Evolutionary conservation across 768 basidiomycete species (phyloP).

Genomic region (Termitomyces sp.): DNA sequence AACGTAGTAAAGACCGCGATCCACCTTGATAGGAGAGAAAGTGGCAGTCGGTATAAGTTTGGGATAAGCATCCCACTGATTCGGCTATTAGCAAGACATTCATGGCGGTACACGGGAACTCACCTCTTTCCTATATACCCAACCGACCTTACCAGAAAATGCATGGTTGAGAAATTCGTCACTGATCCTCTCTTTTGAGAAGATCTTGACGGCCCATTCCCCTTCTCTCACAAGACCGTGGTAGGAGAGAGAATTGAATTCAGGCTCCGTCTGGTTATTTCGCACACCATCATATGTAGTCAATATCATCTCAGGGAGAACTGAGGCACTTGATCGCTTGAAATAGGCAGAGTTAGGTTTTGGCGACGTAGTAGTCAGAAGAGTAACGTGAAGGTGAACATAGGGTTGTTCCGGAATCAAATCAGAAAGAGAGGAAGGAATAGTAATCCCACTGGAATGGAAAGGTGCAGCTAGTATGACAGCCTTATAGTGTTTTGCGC

Average conservation of each 20-base stretch:
- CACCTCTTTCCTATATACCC: conserved; percentile 81
- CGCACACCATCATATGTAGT: conserved; percentile 64
- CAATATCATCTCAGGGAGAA: conserved; percentile 59
- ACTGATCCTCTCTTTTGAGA: conserved; percentile 58
- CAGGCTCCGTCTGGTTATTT: conserved; percentile 53
- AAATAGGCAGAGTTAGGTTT: conserved; percentile 66
- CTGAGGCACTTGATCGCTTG: conserved; percentile 35
- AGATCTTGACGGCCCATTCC: conserved; percentile 84
- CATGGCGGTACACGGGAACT: neutral
- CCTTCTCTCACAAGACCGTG: conserved; percentile 51
- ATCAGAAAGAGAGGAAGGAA: conserved; percentile 41
- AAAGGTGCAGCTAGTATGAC: conserved; percentile 87
- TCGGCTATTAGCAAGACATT: neutral
- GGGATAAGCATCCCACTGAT: conserved; percentile 78
- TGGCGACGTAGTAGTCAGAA: conserved; percentile 72
- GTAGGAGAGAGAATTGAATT: conserved; percentile 87
- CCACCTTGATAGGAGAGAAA: conserved; percentile 78
- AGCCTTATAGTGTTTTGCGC: conserved; percentile 53
- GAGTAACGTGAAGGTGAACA: conserved; percentile 82
- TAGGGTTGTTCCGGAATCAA: conserved; percentile 70
- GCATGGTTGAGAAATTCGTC: conserved; percentile 66
- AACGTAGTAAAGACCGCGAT: conserved; percentile 80
- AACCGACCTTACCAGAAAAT: conserved; percentile 65
- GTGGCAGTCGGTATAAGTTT: conserved; percentile 55
- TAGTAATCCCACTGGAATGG: conserved; percentile 55